Conservation (phyloP, 2,329 filamentous ascomycete species). For the Corinectria fuckeliana region DNA sequence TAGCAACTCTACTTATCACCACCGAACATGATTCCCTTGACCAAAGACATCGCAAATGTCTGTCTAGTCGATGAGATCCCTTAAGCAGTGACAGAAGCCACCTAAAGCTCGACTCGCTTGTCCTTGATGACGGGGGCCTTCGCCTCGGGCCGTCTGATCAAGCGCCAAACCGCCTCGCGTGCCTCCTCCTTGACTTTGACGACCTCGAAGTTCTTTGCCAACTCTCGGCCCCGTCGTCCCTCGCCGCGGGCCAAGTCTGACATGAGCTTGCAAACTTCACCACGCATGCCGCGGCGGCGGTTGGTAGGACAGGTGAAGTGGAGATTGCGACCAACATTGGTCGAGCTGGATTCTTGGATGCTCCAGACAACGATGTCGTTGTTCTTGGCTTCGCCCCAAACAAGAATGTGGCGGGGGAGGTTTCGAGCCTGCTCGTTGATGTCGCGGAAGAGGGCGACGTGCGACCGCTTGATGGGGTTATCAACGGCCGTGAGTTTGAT, state of each 20-base stretch:
- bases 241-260: not conserved
- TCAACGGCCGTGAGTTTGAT: not conserved
- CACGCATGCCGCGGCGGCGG: constrained; percentile 3
- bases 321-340: not conserved
- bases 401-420: constrained; percentile 19
- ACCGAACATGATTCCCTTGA: not conserved
- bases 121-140: not conserved
- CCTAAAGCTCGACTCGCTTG: not conserved
- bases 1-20: not conserved
- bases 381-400: constrained; percentile 17
- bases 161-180: constrained; percentile 5
- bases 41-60: not conserved
- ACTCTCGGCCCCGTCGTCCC: not conserved
- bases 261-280: constrained; percentile 5
- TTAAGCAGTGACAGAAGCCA: not conserved
- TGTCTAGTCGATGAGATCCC: not conserved
- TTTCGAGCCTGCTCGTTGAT: not conserved
- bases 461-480: not conserved
- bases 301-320: not conserved
- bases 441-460: not conserved
- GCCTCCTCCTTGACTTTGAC: constrained; percentile 12
- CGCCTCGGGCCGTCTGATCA: not conserved
- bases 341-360: constrained; percentile 5
- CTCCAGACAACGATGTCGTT: constrained; percentile 20
- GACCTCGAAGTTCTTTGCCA: not conserved